Base-by-base conservation (phyloP, 805 yeast genomes). In the Kluyveromyces starmeri region DNA sequence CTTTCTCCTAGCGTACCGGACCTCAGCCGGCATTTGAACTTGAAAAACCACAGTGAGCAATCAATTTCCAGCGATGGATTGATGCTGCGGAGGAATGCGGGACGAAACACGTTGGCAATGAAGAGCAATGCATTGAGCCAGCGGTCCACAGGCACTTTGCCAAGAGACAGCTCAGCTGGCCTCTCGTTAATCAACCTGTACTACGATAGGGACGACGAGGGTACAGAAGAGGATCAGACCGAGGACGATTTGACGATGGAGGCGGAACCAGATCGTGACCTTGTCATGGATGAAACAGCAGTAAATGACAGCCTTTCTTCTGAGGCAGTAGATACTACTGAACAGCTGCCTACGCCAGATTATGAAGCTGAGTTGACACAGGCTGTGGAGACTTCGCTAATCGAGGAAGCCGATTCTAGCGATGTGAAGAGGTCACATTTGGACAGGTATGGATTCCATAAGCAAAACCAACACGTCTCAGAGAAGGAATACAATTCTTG, bases 371-470 rank as follows among this genome's bases (percentile, higher is more conserved):
- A 19, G 5, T 6, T n/a, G n/a, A 26, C 14, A 7, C 28, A 26
- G 12, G 11, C 13, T 7, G 14, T 23, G 11, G 19, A 13, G 10
- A 6, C 28, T 9, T 12, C 15, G n/a, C 18, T 20, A 10, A 15
- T 20, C 11, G 33, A 20, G 14, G 33, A 30, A n/a, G 26, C 8
- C 7, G 13, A 10, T 10, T 7, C 16, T 16, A 20, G n/a, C 25
- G 22, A 20, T 8, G 25, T 20, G 20, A 28, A 28, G n/a, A 34
- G 29, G 16, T 29, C 38, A 13, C 43, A 62, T 35, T 60, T 74
- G 37, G 97, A 89, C 53, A 59, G 89, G 32, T 89, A 89, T 53
- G 98, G 98, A 2, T 89, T 89, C 63, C 77, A 75, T 44, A 88
- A 84, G 51, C 67, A 68, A 13, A 71, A 73, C 13, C 59, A 62